These are phyloP conservation scores for Limtongozyma cylindracea DNA, from an alignment of 805 yeast species.

Conservation along the genomic window DNA sequence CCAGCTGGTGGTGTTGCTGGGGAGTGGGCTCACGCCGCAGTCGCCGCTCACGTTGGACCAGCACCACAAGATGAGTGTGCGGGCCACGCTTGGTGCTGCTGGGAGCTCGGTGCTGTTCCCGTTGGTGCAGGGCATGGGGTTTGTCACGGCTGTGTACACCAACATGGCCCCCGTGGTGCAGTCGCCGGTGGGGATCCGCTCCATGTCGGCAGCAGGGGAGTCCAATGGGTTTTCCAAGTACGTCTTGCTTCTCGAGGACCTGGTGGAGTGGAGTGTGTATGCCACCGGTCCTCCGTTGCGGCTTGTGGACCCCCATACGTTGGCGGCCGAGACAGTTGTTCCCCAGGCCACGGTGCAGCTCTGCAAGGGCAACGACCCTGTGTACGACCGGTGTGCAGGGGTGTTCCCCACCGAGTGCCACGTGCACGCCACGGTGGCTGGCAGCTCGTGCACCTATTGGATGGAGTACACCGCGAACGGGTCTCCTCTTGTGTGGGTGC, in stretches of 20 bases:
- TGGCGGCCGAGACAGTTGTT: too few relatives aligned
- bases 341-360: too few relatives aligned
- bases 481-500: neutral
- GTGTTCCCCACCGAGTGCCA: neutral
- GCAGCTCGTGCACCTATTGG: too few relatives aligned
- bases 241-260: conserved; percentile 2
- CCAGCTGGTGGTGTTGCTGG: conserved; percentile 1
- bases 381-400: too few relatives aligned
- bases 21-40: conserved; percentile 1
- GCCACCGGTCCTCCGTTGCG: neutral
- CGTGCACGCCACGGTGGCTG: too few relatives aligned
- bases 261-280: conserved; percentile 2
- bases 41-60: conserved; percentile 1
- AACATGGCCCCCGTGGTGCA: conserved; percentile 22
- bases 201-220: too few relatives aligned
- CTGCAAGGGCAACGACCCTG: too few relatives aligned
- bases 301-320: too few relatives aligned
- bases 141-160: conserved; percentile 7
- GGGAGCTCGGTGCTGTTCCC: neutral
- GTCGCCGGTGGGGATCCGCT: conserved; percentile 18
- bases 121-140: neutral
- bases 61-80: conserved; percentile 2
- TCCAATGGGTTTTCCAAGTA: conserved; percentile 3
- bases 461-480: too few relatives aligned
- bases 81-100: conserved; percentile 2